phyloP scores from a whole-genome alignment of 805 yeast species.

The Metschnikowia sp. region DNA sequence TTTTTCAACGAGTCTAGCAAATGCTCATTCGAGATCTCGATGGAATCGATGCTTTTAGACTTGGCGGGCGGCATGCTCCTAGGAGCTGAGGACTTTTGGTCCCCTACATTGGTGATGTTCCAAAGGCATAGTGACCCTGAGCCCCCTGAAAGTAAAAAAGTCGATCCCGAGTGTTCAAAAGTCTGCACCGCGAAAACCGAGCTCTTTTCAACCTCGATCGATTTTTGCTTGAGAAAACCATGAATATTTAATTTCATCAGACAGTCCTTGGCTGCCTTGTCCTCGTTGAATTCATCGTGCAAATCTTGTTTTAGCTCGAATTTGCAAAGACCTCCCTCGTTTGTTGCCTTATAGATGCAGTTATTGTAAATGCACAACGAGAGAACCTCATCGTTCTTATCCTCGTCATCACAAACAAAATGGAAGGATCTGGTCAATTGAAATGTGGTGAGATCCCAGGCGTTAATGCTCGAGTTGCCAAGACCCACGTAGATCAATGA shows the following conservation, averaged over 20 bases:
- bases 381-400: constrained; percentile 39
- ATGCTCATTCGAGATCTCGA: constrained; percentile 49
- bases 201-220: constrained; percentile 11
- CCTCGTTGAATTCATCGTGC: constrained; percentile 5
- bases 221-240: constrained; percentile 7
- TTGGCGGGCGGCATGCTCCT: constrained; percentile 1
- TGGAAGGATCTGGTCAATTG: constrained; percentile 56
- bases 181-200: constrained; percentile 56
- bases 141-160: constrained; percentile 65
- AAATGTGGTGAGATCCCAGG: constrained; percentile 83
- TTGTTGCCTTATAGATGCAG: constrained; percentile 62
- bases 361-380: constrained; percentile 55
- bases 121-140: constrained; percentile 70
- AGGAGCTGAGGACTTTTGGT: constrained; percentile 3
- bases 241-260: constrained; percentile 11
- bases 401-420: constrained; percentile 16
- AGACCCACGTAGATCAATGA: constrained; percentile 83
- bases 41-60: background rate
- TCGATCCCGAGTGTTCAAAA: constrained; percentile 35
- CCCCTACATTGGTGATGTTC: constrained; percentile 44
- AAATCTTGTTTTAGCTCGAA: constrained; percentile 22
- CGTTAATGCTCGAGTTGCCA: constrained; percentile 66
- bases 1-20: constrained; percentile 60
- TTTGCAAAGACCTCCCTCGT: constrained; percentile 38
- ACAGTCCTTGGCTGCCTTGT: constrained; percentile 1